phyloP scores from a whole-genome alignment of 768 basidiomycete genomes.

The Suillus clintonianus region DNA sequence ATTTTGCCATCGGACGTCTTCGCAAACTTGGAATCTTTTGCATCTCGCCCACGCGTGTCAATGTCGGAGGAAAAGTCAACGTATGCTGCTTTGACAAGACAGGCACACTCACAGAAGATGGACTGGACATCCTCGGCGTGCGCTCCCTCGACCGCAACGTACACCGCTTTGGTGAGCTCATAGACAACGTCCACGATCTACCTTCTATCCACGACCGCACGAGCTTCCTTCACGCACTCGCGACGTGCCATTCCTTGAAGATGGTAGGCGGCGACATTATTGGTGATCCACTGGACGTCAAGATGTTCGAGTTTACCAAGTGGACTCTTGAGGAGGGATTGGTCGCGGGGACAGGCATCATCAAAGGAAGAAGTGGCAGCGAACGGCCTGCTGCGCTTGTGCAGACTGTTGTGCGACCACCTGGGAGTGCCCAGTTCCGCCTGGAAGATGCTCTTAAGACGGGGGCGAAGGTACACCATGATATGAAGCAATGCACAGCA shows the following conservation, averaged over 20 bases:
- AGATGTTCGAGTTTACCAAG: conserved; percentile 97
- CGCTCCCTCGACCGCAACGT: conserved; percentile 77
- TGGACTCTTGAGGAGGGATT: conserved; percentile 96
- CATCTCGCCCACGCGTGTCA: conserved; percentile 94
- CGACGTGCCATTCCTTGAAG: conserved; percentile 96
- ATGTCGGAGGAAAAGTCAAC: conserved; percentile 94
- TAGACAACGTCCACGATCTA: conserved; percentile 84
- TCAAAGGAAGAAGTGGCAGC: conserved; percentile 61
- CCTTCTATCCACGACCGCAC: conserved; percentile 73
- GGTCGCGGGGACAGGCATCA: conserved; percentile 65
- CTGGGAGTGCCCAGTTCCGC: conserved; percentile 87
- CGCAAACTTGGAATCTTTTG: conserved; percentile 90
- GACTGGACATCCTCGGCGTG: conserved; percentile 94
- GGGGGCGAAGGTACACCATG: conserved; percentile 62
- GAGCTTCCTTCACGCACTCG: conserved; percentile 86
- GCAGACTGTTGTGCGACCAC: conserved; percentile 94
- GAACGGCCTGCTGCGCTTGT: conserved; percentile 86
- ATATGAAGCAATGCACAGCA: not conserved
- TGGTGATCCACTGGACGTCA: conserved; percentile 94
- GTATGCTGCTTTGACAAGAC: conserved; percentile 99
- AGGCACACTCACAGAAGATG: conserved; percentile 97
- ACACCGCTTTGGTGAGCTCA: conserved; percentile 86
- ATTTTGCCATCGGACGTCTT: conserved; percentile 88
- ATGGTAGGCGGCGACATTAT: conserved; percentile 85
- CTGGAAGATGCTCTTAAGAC: conserved; percentile 93